Evolutionary conservation across 441 rosid genomes (phyloP), one percentile per base, ranked within the genome.

Genomic region (Populus hybrid): DNA sequence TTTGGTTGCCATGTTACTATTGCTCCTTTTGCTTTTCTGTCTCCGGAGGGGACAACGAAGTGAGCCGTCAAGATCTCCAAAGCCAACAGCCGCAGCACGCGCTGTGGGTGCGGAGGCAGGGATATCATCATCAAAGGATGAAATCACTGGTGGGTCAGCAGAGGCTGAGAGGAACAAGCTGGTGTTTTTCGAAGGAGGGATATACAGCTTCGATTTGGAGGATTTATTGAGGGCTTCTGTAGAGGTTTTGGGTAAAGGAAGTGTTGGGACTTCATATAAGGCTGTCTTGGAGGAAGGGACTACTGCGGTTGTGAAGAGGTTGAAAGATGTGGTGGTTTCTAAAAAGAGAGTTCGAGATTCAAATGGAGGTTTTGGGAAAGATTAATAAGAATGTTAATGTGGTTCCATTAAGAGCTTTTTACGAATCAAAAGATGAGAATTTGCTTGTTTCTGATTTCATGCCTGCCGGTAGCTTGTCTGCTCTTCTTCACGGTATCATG

Each of bases 201-300:
- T 88, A 8, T 92, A 92, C 76, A 92, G 89, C 81, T 95, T 95
- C 77, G 97, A 92, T 81, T 77, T 95, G 82, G 99, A 95, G 83
- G 99, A 93, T 81, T 79, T 95, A 73, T 70, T 95, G 69, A 86
- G 99, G 77, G 99, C 99, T 18, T 95, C 99, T 0, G 99, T 97
- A 9, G 98, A 93, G 78, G 98, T 95, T 10, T 72, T 95, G 82
- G 99, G 99, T 21, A 95, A 93, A 76, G 99, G 99, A 72, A 95
- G 92, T 29, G 94, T 92, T 1, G 99, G 99, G 20, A 95, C 99
- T 1, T 92, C 98, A 35, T 95, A 95, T 83, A 95, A 93, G 84
- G 99, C 98, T 2, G 98, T 95, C 77, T 83, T 95, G 56, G 99
- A 95, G 76, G 97, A 91, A 80, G 98, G 99, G 35, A 92, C 97